Evolutionary conservation across 495 filamentous ascomycete species (phyloP), one percentile per base, ranked within the genome.

Genomic region (Geopyxis carbonaria): DNA sequence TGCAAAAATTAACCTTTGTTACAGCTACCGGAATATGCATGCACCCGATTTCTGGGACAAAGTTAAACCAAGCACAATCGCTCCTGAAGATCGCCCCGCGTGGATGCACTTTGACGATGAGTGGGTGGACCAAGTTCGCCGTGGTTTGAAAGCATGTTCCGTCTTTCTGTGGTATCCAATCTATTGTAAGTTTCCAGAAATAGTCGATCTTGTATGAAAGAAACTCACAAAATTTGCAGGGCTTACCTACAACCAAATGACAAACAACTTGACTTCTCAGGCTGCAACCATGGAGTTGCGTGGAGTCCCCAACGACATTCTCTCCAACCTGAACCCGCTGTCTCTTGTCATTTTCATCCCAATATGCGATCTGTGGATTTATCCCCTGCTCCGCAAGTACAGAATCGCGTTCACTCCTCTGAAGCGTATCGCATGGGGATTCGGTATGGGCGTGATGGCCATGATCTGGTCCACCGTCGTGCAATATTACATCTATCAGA

Each of bases 311-410:
- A 54, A 86, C 59, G 81, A 89, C 51, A 65, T 86, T 19, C 63
- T 86, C 48, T 69, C 68, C 46, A 89, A 86, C 54, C 67, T 89
- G 21, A 74, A 86, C 54, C 79, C 81, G 9, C 61, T 87, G 42
- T 64, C 77, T 1, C 59, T 86, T 25, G 68, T 87, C 54, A 78
- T 89, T 56, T 68, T 85, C 44, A 83, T 87, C 39, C 81, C 81
- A 6, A 66, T 87, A 40, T 64, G 69, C 45, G 81, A 89, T 49
- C 58, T 65, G 8, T 22, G 80, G 38, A 21, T 86, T 36, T 89
- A 84, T 54, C 81, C 81, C 0, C 50, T 51, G 5, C 59, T 87
- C 10, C 72, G 76, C 38, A 72, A 66, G 30, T 45, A 61, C 13
- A 68, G 71, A 3, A 61, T 83, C 58, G 64, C 72, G 15, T 75